These are phyloP conservation scores for Trichoderma afroharzianum DNA, from an alignment of 2,329 filamentous ascomycete species.

Conservation along the genomic window DNA sequence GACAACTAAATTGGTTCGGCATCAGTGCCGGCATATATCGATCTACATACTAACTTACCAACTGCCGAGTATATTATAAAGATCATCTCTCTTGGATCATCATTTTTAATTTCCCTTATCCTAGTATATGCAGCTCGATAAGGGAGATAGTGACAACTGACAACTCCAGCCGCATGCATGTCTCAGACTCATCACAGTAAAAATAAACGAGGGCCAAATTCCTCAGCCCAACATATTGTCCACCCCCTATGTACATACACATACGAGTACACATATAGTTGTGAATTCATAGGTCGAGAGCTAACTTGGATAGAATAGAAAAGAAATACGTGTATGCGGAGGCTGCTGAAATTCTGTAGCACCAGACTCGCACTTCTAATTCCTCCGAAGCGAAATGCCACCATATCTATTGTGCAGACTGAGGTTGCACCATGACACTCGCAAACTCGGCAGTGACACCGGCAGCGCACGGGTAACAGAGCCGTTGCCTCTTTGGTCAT, in stretches of 20 bases:
- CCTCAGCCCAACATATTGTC: neutral
- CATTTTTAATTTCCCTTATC: neutral
- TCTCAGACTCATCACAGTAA: neutral
- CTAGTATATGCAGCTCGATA: neutral
- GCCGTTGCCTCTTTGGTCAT: neutral
- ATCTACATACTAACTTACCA: neutral
- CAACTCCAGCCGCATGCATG: neutral
- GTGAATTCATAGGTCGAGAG: neutral
- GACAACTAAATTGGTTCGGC: neutral
- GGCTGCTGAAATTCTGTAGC: neutral
- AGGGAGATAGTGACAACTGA: no score
- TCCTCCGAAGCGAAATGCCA: neutral
- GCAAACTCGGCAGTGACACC: neutral
- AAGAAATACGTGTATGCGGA: neutral
- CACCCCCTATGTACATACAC: neutral
- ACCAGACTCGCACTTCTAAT: neutral
- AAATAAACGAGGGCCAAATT: neutral
- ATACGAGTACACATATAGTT: no score
- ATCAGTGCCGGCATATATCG: neutral
- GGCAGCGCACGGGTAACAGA: neutral
- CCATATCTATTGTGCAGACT: neutral
- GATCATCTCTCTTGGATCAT: neutral
- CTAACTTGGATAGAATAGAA: no score
- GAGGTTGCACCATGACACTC: neutral
- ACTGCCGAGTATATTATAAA: neutral